Evolutionary conservation across 2,329 filamentous ascomycete species (phyloP), one percentile per base, ranked within the genome.

Genomic region (Ophiocordyceps australis): DNA sequence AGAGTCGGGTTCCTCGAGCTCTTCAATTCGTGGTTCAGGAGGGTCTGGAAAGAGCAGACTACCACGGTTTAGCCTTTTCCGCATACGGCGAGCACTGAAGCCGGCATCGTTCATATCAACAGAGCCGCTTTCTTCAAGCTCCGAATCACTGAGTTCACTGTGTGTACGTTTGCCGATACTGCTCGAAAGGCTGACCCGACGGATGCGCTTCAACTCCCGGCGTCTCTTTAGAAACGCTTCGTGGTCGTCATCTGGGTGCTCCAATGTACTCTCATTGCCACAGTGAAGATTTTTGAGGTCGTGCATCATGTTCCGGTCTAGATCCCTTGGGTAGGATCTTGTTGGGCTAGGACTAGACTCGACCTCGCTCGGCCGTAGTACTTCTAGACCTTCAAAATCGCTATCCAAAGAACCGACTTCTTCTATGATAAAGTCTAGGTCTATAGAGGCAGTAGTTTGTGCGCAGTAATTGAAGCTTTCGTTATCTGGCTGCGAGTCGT

Each of bases 111-210:
- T 49, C 28, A 46, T 47, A 20, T 61, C 56, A 20, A 49, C 43
- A 12, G 46, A 36, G 11, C 46, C 46, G 10, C 49, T 39, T 22
- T 51, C 50, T 9, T 53, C 46, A 29, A 52, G 45, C 31, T 62
- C 60, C 7, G 57, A 58, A 32, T 62, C 62, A 39, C 58, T 62
- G 29, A 62, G 54, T 38, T 65, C 62, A 38, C 54, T 62, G 34
- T 64, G 56, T 15, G 59, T 64, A 20, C 62, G 52, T 46, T 66
- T 66, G 34, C 59, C 58, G 28, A 65, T 57, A 41, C 59, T 65
- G 35, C 60, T 65, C 24, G 61, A 60, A 35, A 57, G 55, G 27
- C 55, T 63, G 40, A 61, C 54, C 14, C 62, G 50, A 21, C 53
- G 53, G 17, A 47, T 47, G 26, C 59, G 52, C 27, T 46, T 52